These are phyloP conservation scores for Calocera viscosa DNA, from an alignment of 768 basidiomycete species.

Conservation along the genomic window DNA sequence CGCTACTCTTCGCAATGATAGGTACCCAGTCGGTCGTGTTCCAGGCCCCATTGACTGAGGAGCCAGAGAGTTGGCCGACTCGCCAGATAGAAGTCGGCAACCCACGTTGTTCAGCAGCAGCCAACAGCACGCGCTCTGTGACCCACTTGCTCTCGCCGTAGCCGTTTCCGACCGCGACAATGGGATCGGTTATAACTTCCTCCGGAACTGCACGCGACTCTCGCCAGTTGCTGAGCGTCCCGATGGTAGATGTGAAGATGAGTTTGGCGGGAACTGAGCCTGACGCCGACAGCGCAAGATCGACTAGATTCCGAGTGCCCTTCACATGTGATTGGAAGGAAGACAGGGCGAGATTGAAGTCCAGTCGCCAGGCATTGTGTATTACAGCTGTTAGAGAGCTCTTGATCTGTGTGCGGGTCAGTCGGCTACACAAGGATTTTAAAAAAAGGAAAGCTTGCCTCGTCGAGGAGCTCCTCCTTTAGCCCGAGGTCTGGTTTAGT, in stretches of 20 bases:
- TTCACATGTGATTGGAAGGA: conserved; percentile 42
- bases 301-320: conserved; percentile 38
- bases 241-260: conserved; percentile 36
- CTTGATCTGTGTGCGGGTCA: background rate
- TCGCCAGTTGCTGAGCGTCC: conserved; percentile 20
- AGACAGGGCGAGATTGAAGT: conserved; percentile 39
- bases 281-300: conserved; percentile 29
- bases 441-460: conserved; percentile 19
- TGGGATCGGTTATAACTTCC: background rate
- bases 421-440: conserved; percentile 19
- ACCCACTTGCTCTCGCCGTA: background rate
- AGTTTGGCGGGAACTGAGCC: conserved; percentile 23
- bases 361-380: conserved; percentile 34
- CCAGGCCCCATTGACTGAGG: background rate
- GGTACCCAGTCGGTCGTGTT: conserved; percentile 1
- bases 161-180: background rate
- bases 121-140: background rate
- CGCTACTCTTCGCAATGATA: background rate
- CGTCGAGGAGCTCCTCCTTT: conserved; percentile 17
- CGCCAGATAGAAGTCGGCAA: background rate
- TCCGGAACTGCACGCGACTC: background rate
- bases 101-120: background rate
- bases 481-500: conserved; percentile 14
- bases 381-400: background rate
- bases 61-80: background rate